Evolutionary conservation across 768 basidiomycete genomes (phyloP).

Genomic region (Pleurotus cornucopiae): DNA sequence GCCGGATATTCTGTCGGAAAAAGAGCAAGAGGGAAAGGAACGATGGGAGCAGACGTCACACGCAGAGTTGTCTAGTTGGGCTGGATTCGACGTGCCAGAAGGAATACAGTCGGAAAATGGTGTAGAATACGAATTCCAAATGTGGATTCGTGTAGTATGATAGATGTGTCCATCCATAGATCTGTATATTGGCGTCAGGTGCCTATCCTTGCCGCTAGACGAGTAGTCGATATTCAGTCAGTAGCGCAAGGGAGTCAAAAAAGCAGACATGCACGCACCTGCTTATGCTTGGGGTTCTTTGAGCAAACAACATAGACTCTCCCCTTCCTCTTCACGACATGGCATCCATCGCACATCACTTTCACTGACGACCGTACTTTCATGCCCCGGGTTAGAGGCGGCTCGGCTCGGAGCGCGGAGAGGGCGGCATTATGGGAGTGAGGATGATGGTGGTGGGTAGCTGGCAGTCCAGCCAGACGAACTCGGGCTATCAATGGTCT

Average conservation of each 20-base stretch:
- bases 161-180: no score
- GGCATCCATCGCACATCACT: slow-evolving; percentile 92
- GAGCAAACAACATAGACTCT: slow-evolving; percentile 90
- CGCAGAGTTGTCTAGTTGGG: slow-evolving; percentile 68
- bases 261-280: slow-evolving; percentile 47
- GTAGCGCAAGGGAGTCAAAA: slow-evolving; percentile 11
- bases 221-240: not conserved
- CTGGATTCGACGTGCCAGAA: slow-evolving; percentile 70
- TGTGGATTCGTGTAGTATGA: slow-evolving; percentile 67
- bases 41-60: slow-evolving; percentile 60
- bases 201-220: slow-evolving; percentile 65
- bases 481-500: slow-evolving; percentile 58
- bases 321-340: slow-evolving; percentile 83
- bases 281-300: slow-evolving; percentile 96
- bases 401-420: not conserved
- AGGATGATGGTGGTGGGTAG: not conserved
- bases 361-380: slow-evolving; percentile 96
- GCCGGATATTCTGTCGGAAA: slow-evolving; percentile 57
- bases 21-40: slow-evolving; percentile 12
- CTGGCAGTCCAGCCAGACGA: slow-evolving; percentile 13
- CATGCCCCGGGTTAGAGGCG: slow-evolving; percentile 68
- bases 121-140: slow-evolving; percentile 86
- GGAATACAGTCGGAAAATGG: slow-evolving; percentile 82
- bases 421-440: slow-evolving; percentile 12
- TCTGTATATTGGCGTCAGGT: not conserved